Percentiles rank a stretch among this genome's conserved stretches.
Conservation (phyloP, 306 rosid species). For the Cicer judaicum region DNA sequence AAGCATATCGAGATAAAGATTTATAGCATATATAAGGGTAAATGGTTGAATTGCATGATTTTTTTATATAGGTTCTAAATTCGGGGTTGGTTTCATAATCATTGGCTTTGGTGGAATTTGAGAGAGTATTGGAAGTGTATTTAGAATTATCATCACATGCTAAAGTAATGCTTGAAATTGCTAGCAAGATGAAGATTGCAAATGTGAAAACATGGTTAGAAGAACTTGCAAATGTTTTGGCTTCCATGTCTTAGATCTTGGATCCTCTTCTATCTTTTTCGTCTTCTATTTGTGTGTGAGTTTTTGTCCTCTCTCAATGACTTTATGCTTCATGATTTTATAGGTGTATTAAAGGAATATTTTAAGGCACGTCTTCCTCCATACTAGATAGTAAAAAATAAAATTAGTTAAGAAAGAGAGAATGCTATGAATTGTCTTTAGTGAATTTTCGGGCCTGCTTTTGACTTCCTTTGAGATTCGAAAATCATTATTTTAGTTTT, state of each 20-base stretch:
- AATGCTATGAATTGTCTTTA: slow-evolving; percentile 5
- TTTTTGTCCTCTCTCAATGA: slow-evolving; percentile 7
- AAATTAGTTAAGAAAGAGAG: not conserved
- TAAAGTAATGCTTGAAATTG: slow-evolving; percentile 7
- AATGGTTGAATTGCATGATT: slow-evolving; percentile 55
- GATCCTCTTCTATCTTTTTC: not conserved
- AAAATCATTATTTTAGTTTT: not conserved
- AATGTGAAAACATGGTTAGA: slow-evolving; percentile 29
- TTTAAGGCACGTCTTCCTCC: slow-evolving; percentile 17
- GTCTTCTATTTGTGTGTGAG: not conserved
- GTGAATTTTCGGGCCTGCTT: not conserved
- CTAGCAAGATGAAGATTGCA: slow-evolving; percentile 21
- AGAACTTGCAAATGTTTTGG: not conserved
- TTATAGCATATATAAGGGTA: slow-evolving; percentile 57
- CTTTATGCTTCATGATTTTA: slow-evolving; percentile 33
- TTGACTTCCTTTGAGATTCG: not conserved
- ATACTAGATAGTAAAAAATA: slow-evolving; percentile 2
- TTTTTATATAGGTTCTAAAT: slow-evolving; percentile 37
- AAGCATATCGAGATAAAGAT: slow-evolving; percentile 51
- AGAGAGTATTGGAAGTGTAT: not conserved
- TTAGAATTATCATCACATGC: slow-evolving; percentile 29
- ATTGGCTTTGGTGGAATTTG: slow-evolving; percentile 30
- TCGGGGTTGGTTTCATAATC: not conserved
- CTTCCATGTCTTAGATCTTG: slow-evolving; percentile 38
- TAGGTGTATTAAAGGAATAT: slow-evolving; percentile 24